Base-by-base conservation (phyloP, 2,329 filamentous ascomycete genomes). In the Ceratocystis alfenasii region DNA sequence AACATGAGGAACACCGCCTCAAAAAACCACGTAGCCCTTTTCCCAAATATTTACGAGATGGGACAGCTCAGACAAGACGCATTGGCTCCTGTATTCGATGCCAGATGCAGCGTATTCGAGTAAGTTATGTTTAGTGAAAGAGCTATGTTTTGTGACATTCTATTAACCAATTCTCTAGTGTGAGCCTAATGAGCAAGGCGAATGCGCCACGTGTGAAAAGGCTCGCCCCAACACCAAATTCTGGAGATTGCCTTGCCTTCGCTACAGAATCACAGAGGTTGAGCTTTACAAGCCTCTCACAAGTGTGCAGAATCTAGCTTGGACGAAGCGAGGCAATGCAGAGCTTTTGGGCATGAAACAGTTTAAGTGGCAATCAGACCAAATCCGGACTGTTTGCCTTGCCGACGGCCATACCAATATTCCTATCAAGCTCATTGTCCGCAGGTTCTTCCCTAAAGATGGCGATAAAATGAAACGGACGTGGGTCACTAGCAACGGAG, bases 51-150 rank as follows among this genome's bases (percentile, higher is more conserved):
- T 8, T 75, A 79, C 36, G 78, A 82, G 28, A 76, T 68, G 76
- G 79, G 69, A 85, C 83, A 0, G 83, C 83, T 0, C 76, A 79
- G 66, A 85, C 82, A 1, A 77, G 83, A 67, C 80, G 79, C 65
- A 80, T 82, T 20, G 82, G 82, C 7, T 83, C 81, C 22, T 86
- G 83, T 70, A 80, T 85, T 67, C 77, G 83, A 57, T 86, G 83
- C 69, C 78, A 81, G 62, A 84, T 85, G 81, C 83, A 85, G 69
- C 78, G 82, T 55, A 84, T 85, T 70, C 78, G 83, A 62, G 83
- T 85, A 73, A 78, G 81, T 75, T 41, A 36, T 36, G 2, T 30
- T 36, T 2, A n/a, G 15, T 25, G 6, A 46, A 45, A 48, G 2
- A 62, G 20, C 45, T 59, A 17, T 30, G 48, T 20, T 62, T 22